Conservation (phyloP, 139 green algal species). For the Tetradesmus obliquus region DNA sequence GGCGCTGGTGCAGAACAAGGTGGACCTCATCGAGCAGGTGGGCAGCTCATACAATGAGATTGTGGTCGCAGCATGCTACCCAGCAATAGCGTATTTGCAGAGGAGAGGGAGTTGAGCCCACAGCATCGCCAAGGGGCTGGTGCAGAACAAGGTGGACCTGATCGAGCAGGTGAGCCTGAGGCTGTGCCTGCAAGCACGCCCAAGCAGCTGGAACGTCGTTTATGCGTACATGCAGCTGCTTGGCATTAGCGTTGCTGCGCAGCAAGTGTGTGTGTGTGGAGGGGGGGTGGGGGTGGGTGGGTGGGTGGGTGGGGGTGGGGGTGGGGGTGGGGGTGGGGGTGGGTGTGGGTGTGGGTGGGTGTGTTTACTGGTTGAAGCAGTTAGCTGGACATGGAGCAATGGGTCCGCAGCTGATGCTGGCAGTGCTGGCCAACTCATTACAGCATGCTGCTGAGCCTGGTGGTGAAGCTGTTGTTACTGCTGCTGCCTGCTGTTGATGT, state of each 20-base stretch:
- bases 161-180: conserved; percentile 51
- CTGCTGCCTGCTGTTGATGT: neutral
- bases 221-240: too few species aligned
- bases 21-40: conserved; percentile 72
- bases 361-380: neutral
- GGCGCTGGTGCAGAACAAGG: conserved; percentile 85
- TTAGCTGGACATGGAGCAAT: too few species aligned
- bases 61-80: neutral
- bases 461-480: neutral
- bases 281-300: too few species aligned
- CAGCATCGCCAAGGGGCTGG: conserved; percentile 73
- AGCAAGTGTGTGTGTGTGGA: conserved; percentile 46
- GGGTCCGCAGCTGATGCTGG: too few species aligned
- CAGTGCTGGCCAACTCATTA: too few species aligned
- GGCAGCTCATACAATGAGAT: neutral
- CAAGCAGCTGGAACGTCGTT: neutral
- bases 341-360: neutral
- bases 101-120: conserved; percentile 70
- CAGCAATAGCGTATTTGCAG: too few species aligned
- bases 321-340: too few species aligned
- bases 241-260: too few species aligned
- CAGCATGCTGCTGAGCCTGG: neutral
- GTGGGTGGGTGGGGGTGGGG: too few species aligned
- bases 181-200: conserved; percentile 34
- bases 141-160: conserved; percentile 85